phyloP scores from a whole-genome alignment of 2,329 filamentous ascomycete genomes.

The Xylariaceae sp. region DNA sequence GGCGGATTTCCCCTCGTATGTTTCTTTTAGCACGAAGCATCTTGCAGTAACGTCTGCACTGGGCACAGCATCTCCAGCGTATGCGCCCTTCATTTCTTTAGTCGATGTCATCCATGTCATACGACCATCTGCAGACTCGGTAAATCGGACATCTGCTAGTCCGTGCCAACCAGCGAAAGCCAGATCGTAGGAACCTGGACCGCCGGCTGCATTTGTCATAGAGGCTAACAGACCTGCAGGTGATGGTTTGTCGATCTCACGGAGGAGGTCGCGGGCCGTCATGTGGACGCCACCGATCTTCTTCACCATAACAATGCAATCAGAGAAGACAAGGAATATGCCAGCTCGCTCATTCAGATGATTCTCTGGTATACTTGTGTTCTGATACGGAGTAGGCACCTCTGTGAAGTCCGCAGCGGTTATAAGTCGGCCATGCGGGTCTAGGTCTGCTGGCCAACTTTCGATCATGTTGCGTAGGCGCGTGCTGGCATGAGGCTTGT shows the following conservation, averaged over 20 bases:
- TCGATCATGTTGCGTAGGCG: conserved; percentile 73
- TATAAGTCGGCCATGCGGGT: conserved; percentile 74
- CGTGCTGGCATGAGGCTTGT: conserved; percentile 70
- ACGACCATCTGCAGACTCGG: conserved; percentile 62
- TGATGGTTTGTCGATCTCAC: conserved; percentile 80
- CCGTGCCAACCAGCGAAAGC: conserved; percentile 70
- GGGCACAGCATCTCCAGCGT: conserved; percentile 44
- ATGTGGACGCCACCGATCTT: conserved; percentile 61
- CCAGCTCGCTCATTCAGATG: conserved; percentile 51
- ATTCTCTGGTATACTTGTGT: conserved; percentile 37
- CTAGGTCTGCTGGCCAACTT: conserved; percentile 69
- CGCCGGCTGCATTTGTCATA: conserved; percentile 60
- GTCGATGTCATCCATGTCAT: conserved; percentile 66
- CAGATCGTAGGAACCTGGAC: conserved; percentile 63
- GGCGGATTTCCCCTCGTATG: conserved; percentile 72
- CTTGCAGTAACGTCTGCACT: conserved; percentile 55
- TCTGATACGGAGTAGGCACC: conserved; percentile 65
- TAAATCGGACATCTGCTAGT: conserved; percentile 68
- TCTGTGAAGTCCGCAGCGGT: conserved; percentile 77
- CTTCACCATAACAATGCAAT: conserved; percentile 72
- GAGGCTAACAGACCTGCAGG: conserved; percentile 59
- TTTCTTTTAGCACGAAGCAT: conserved; percentile 68
- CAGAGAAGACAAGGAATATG: conserved; percentile 79
- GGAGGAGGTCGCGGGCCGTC: conserved; percentile 72
- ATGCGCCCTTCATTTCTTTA: conserved; percentile 55